These are phyloP conservation scores for Hymenoscyphus scutula DNA, from an alignment of 2,329 filamentous ascomycete species.

Conservation along the genomic window DNA sequence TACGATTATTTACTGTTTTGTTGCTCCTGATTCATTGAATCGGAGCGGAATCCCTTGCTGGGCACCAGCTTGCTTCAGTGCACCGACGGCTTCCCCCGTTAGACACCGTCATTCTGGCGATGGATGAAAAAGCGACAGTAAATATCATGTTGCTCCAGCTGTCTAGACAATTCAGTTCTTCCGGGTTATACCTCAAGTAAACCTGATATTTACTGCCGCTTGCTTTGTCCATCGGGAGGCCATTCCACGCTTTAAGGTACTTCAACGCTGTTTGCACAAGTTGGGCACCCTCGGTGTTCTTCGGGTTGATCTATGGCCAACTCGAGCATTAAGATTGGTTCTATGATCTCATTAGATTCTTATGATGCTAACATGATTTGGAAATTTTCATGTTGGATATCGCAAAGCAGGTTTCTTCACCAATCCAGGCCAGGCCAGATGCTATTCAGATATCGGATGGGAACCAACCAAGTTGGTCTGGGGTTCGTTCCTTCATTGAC, in stretches of 20 bases:
- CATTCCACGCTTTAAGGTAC: background rate
- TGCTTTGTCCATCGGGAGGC: too few relatives aligned
- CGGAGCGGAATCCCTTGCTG: background rate
- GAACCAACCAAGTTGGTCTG: too few relatives aligned
- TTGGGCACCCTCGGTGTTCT: background rate
- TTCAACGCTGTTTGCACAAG: background rate
- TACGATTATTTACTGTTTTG: background rate
- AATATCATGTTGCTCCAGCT: too few relatives aligned
- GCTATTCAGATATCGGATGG: background rate
- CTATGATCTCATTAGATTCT: background rate
- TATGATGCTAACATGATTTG: background rate
- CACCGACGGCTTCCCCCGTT: too few relatives aligned
- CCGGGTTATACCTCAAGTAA: too few relatives aligned
- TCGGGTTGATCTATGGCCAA: background rate
- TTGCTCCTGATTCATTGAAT: background rate
- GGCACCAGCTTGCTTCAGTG: background rate
- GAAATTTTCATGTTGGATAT: background rate
- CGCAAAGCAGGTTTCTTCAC: background rate
- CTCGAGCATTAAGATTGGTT: background rate
- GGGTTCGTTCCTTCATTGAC: background rate
- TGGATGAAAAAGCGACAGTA: too few relatives aligned
- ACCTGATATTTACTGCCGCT: background rate
- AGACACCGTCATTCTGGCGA: too few relatives aligned
- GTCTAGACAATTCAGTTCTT: too few relatives aligned
- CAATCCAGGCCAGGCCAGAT: background rate